Evolutionary conservation across 352 stramenopile species (phyloP).

Genomic region (Globisporangium middletonii): DNA sequence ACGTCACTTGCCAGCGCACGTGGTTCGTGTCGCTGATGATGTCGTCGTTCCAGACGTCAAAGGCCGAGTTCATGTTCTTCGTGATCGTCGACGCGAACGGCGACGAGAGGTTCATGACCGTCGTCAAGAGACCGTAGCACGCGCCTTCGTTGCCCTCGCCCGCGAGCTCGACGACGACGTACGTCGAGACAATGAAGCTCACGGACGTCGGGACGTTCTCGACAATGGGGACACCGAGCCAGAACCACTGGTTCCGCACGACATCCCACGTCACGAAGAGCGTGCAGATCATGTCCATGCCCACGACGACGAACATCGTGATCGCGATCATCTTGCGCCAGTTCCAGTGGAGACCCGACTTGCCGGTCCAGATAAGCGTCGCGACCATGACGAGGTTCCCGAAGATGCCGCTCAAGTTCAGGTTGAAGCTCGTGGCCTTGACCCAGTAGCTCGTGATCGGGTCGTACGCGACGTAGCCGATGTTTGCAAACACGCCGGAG

Average conservation of each 20-base stretch:
- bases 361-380: constrained; percentile 6
- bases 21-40: constrained; percentile 14
- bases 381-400: constrained; percentile 3
- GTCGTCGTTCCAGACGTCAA: constrained; percentile 15
- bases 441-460: constrained; percentile 22
- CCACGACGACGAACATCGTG: constrained; percentile 5
- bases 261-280: constrained; percentile 15
- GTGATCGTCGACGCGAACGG: constrained; percentile 13
- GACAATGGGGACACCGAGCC: constrained; percentile 3
- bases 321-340: constrained; percentile 16
- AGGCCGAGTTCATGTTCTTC: constrained; percentile 12
- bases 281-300: constrained; percentile 10
- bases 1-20: constrained; percentile 11
- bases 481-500: constrained; percentile 12
- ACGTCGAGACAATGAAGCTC: constrained; percentile 12
- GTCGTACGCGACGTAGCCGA: constrained; percentile 11
- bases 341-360: constrained; percentile 18
- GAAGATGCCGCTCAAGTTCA: constrained; percentile 8
- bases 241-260: constrained; percentile 8
- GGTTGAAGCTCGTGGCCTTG: constrained; percentile 15
- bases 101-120: constrained; percentile 9
- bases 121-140: constrained; percentile 14
- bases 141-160: constrained; percentile 19
- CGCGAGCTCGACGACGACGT: constrained; percentile 16
- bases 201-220: constrained; percentile 8